Evolutionary conservation across 2,329 filamentous ascomycete genomes (phyloP), one percentile per base, ranked within the genome.

Genomic region (Fusarium sp.): DNA sequence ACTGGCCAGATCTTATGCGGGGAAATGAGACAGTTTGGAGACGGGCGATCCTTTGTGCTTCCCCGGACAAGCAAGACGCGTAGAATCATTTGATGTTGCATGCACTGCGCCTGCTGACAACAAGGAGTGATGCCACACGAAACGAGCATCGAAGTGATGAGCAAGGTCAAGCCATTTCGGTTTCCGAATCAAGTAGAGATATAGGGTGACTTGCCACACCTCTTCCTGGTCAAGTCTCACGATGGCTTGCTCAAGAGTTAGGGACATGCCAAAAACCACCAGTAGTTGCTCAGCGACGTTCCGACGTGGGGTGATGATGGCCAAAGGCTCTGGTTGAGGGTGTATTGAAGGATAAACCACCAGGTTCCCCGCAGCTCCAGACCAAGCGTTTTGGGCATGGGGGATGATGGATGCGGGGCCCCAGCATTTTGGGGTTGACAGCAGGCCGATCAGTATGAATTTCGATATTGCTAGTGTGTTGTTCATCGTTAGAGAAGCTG

Each of bases 361-460:
- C 20, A 62, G 59, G 59, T 62, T 43, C 57, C 37, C 57, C 57
- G 57, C 37, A 43, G 57, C 37, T 60, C 52, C 20, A 25, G 32
- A 25, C 58, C 23, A 39, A 48, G 37, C n/a, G 8, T 2, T 9
- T 13, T 30, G 2, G 37, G 23, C 37, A 61, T 18, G 41, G 39
- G 37, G 37, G 59, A 20, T 25, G 32, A 62, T 27, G 23, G 43
- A 39, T 54, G 60, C 60, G 60, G 60, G 60, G 45, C 60, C 60
- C 60, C 32, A 32, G n/a, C 23, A 54, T 39, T 39, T 54, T 63
- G 60, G 45, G 23, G 45, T 39, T 52, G 23, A 30, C 2, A 9
- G 25, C 5, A 10, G 37, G 18, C 9, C 6, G 20, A 45, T 45
- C 20, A 5, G 3, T 18, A 6, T 48, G 8, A 7, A 48, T 9